These are phyloP conservation scores for Microsporum canis DNA, from an alignment of 2,329 filamentous ascomycete species.

Conservation along the genomic window DNA sequence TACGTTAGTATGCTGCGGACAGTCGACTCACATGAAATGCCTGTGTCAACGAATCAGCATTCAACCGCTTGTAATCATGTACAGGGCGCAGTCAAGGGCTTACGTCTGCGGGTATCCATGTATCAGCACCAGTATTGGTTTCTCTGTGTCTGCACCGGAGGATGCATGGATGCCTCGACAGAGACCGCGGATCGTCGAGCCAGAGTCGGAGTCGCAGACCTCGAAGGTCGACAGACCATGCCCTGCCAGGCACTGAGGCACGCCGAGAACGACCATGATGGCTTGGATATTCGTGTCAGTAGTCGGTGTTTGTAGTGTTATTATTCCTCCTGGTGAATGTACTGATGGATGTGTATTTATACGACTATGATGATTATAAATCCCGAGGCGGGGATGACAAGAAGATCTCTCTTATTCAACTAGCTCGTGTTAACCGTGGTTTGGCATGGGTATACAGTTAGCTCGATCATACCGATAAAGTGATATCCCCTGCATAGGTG, in stretches of 20 bases:
- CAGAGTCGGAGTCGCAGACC: not conserved
- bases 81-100: not conserved
- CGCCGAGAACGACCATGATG: slow-evolving; percentile 11
- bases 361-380: too few species aligned
- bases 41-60: not conserved
- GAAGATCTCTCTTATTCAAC: too few species aligned
- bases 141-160: not conserved
- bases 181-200: slow-evolving; percentile 7
- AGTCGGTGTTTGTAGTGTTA: too few species aligned
- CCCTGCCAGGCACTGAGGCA: slow-evolving; percentile 5
- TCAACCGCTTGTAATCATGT: not conserved
- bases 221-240: slow-evolving; percentile 10
- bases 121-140: slow-evolving; percentile 10
- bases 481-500: too few species aligned
- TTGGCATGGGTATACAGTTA: too few species aligned
- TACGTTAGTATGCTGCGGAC: slow-evolving; percentile 4
- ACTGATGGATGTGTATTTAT: too few species aligned
- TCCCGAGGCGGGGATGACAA: too few species aligned
- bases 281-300: too few species aligned
- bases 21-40: slow-evolving; percentile 3
- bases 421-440: too few species aligned
- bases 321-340: too few species aligned
- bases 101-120: slow-evolving; percentile 14
- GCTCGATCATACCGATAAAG: too few species aligned
- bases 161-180: slow-evolving; percentile 5